A percentile compares a stretch with the other conserved stretches of the same genome.
Conservation (phyloP, 129 eudicot species). For the Arctium minus region DNA sequence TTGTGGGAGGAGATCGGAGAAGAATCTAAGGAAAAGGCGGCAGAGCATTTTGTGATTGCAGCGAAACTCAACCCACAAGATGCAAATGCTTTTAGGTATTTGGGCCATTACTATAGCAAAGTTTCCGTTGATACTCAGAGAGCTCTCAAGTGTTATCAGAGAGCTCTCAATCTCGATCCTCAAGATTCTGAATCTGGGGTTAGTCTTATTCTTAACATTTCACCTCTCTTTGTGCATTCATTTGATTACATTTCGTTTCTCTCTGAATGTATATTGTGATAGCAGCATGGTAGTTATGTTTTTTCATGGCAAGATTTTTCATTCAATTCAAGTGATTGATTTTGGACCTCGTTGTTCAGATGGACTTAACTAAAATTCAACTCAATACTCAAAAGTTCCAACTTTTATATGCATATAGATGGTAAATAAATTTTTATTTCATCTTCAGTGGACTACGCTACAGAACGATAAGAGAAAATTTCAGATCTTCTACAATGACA, state of each 20-base stretch:
- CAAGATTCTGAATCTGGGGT: constrained; percentile 87
- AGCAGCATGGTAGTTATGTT: not conserved
- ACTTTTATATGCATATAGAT: not conserved
- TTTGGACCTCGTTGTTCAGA: not conserved
- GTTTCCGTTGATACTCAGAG: constrained; percentile 61
- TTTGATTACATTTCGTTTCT: not conserved
- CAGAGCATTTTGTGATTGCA: constrained; percentile 75
- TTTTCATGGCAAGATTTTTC: not conserved
- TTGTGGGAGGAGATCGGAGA: constrained; percentile 58
- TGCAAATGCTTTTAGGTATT: constrained; percentile 73
- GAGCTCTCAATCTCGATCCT: constrained; percentile 75
- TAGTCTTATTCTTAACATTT: constrained; percentile 1
- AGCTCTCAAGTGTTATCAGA: constrained; percentile 95
- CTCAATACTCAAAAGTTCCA: not conserved
- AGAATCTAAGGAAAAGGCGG: constrained; percentile 67
- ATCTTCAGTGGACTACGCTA: not conserved
- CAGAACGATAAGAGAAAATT: too few species aligned
- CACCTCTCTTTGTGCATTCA: not conserved
- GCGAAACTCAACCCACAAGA: constrained; percentile 83
- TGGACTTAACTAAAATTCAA: not conserved
- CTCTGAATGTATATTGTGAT: not conserved
- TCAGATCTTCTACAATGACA: not conserved
- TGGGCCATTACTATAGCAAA: constrained; percentile 80
- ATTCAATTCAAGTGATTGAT: constrained; percentile 4
- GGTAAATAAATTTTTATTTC: not conserved